Conservation (phyloP, 306 rosid species). For the Pueraria montana region DNA sequence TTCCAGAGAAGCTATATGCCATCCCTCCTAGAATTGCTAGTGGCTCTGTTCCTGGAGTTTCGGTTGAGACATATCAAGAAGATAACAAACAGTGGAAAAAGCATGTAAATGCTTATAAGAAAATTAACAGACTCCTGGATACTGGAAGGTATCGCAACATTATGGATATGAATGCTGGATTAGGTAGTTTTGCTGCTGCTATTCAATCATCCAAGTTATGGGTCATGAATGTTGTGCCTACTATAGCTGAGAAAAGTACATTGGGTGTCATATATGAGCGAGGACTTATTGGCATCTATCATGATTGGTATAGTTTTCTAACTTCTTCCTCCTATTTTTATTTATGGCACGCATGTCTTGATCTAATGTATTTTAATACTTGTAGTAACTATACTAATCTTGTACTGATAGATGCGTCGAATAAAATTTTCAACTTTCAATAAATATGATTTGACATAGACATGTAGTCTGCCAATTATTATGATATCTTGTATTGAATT, state of each 20-base stretch:
- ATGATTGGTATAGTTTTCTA: constrained; percentile 77
- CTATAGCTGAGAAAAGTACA: constrained; percentile 79
- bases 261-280: constrained; percentile 82
- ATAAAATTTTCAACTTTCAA: neutral
- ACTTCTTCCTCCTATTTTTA: constrained; percentile 28
- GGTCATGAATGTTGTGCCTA: constrained; percentile 98
- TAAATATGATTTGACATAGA: neutral
- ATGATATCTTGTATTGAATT: constrained; percentile 37
- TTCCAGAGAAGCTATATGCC: constrained; percentile 81
- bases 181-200: constrained; percentile 95
- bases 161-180: constrained; percentile 96
- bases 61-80: constrained; percentile 67
- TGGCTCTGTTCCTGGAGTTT: constrained; percentile 85
- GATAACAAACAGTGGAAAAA: constrained; percentile 85
- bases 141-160: constrained; percentile 97
- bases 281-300: constrained; percentile 93
- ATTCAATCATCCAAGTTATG: constrained; percentile 80
- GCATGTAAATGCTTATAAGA: constrained; percentile 87
- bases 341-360: neutral
- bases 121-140: constrained; percentile 71
- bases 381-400: neutral
- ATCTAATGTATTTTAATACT: constrained; percentile 10
- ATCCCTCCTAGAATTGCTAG: constrained; percentile 86
- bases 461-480: neutral
- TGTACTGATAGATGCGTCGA: neutral